Evolutionary conservation across 148 eudicot species (phyloP).

Genomic region (Persicaria maculosa): DNA sequence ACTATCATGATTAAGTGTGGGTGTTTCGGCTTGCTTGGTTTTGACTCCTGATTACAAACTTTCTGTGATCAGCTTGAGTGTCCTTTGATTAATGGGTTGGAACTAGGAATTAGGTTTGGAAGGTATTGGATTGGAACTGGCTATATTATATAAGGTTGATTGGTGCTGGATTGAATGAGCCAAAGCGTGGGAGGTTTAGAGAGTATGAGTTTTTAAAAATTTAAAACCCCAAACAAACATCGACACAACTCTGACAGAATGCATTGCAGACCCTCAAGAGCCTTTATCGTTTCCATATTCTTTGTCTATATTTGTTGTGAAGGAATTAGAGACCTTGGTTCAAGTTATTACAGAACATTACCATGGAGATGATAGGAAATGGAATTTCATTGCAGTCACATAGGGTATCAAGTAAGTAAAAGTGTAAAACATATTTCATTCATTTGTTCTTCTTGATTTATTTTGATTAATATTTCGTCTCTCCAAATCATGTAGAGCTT

Average conservation of each 20-base stretch:
- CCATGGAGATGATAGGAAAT: slow-evolving; percentile 76
- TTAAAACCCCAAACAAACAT: not conserved
- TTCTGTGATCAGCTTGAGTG: too few species aligned
- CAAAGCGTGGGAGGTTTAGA: not conserved
- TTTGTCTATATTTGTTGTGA: slow-evolving; percentile 67
- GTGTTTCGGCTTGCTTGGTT: not conserved
- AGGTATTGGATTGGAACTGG: not conserved
- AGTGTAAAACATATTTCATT: not conserved
- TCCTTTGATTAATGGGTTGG: not conserved
- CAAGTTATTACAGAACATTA: slow-evolving; percentile 81
- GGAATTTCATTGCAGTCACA: slow-evolving; percentile 72
- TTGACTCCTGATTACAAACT: not conserved
- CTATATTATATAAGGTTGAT: not conserved
- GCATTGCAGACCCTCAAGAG: slow-evolving; percentile 23
- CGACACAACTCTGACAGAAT: slow-evolving; percentile 44
- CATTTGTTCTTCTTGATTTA: not conserved
- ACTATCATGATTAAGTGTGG: not conserved
- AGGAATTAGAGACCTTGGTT: slow-evolving; percentile 84
- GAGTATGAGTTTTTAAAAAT: not conserved
- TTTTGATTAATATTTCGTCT: slow-evolving; percentile 10
- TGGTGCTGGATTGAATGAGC: not conserved
- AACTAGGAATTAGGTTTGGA: not conserved
- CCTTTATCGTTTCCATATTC: slow-evolving; percentile 70
- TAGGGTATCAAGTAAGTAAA: slow-evolving; percentile 79
- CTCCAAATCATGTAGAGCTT: slow-evolving; percentile 37